These are phyloP conservation scores for Kurtzmaniella quercitrusa DNA, from an alignment of 1,139 yeast genomes.

Conservation along the genomic window DNA sequence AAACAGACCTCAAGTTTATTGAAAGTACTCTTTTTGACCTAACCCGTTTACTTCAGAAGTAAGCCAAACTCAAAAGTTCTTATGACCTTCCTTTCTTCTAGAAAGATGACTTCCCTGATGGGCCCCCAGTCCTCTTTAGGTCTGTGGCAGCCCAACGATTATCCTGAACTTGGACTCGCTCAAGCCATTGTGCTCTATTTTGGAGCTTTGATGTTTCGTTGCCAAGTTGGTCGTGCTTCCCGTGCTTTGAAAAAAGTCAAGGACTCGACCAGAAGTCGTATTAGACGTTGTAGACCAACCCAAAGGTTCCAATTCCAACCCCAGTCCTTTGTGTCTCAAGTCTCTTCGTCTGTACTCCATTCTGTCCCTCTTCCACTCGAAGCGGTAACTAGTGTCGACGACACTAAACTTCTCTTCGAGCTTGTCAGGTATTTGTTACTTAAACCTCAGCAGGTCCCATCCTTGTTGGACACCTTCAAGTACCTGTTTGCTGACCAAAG, in stretches of 20 bases:
- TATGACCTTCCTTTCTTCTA: background rate
- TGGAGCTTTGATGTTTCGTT: background rate
- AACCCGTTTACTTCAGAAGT: too few species aligned
- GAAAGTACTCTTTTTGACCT: too few species aligned
- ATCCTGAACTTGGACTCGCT: background rate
- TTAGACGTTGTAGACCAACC: background rate
- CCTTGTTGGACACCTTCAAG: background rate
- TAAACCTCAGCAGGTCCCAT: background rate
- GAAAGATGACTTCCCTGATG: background rate
- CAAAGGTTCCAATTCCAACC: background rate
- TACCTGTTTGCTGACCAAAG: background rate
- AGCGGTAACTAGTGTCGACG: background rate
- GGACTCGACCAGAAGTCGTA: background rate
- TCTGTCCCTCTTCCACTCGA: background rate
- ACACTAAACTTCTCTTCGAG: background rate
- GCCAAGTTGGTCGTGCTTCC: background rate
- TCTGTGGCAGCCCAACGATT: background rate
- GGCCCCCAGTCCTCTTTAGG: background rate
- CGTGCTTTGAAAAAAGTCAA: background rate
- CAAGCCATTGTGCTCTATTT: background rate
- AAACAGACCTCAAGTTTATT: background rate
- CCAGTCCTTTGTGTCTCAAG: background rate
- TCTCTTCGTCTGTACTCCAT: background rate
- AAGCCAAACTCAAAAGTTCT: too few species aligned
- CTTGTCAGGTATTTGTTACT: background rate